phyloP scores from a whole-genome alignment of 2,329 filamentous ascomycete species.

The Graphilbum sp. region DNA sequence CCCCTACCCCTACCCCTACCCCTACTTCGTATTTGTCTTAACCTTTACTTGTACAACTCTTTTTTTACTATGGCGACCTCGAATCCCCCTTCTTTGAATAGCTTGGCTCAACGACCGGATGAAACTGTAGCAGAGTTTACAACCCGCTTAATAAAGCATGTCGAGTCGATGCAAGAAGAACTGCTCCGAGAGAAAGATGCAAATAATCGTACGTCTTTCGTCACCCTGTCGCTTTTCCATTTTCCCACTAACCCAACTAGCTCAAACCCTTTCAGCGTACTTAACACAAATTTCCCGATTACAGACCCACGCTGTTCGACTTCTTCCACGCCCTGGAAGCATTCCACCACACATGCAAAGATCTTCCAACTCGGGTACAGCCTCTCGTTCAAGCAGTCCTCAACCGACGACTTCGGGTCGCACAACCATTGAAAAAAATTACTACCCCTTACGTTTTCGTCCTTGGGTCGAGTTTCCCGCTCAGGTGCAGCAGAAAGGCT shows the following conservation, averaged over 20 bases:
- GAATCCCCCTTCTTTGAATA: too few relatives aligned
- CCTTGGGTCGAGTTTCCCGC: slow-evolving; percentile 29
- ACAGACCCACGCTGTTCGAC: slow-evolving; percentile 1
- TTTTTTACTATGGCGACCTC: too few relatives aligned
- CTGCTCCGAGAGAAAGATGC: neutral
- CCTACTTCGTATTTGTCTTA: too few relatives aligned
- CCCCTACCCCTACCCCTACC: too few relatives aligned
- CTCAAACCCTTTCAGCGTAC: slow-evolving; percentile 2
- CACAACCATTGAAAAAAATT: neutral
- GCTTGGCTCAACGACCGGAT: too few relatives aligned
- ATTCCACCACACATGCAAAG: slow-evolving; percentile 2
- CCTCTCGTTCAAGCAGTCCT: slow-evolving; percentile 1
- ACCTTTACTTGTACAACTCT: too few relatives aligned
- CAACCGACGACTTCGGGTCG: slow-evolving; percentile 3
- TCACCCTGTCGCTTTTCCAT: neutral
- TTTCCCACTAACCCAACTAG: slow-evolving; percentile 1
- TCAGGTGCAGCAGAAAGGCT: slow-evolving; percentile 24
- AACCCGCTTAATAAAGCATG: too few relatives aligned
- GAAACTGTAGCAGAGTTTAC: too few relatives aligned
- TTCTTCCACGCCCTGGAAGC: neutral
- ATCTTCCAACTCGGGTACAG: neutral
- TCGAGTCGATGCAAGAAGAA: slow-evolving; percentile 2
- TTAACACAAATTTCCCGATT: slow-evolving; percentile 4
- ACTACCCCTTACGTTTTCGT: slow-evolving; percentile 1
- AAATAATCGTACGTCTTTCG: neutral